phyloP scores from a whole-genome alignment of 257 asterid genomes.

The Galeopsis tetrahit region DNA sequence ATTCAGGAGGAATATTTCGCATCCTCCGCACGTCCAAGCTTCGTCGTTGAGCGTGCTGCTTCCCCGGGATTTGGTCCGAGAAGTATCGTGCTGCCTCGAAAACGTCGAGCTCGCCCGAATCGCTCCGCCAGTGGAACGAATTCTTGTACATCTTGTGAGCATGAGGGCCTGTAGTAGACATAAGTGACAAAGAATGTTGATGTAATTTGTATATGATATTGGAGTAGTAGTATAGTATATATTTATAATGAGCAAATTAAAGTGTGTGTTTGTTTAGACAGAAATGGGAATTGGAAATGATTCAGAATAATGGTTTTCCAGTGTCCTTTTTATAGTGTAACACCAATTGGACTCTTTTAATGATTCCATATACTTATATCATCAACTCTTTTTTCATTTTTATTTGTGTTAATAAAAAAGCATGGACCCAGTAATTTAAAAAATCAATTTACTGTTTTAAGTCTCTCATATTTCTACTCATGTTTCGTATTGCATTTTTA shows the following conservation, averaged over 20 bases:
- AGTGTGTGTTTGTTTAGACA: constrained; percentile 20
- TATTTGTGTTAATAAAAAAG: background rate
- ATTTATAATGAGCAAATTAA: background rate
- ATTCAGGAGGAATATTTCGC: constrained; percentile 38
- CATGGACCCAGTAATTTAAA: too few relatives aligned
- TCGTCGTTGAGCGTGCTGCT: constrained; percentile 33
- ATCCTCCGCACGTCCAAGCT: constrained; percentile 67
- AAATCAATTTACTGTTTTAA: too few relatives aligned
- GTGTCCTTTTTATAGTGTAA: constrained; percentile 41
- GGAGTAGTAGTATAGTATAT: constrained; percentile 9
- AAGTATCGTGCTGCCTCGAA: constrained; percentile 85
- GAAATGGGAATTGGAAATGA: constrained; percentile 39
- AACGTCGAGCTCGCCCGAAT: constrained; percentile 83
- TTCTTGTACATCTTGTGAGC: constrained; percentile 48
- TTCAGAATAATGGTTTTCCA: constrained; percentile 40
- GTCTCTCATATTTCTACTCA: background rate
- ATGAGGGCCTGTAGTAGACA: constrained; percentile 29
- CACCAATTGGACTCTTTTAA: constrained; percentile 25
- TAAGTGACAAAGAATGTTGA: background rate
- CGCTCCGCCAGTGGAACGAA: constrained; percentile 54
- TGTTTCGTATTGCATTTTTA: background rate
- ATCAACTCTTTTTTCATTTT: background rate
- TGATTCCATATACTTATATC: background rate
- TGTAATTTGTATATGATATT: background rate
- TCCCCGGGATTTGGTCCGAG: constrained; percentile 49